Evolutionary conservation across 495 filamentous ascomycete genomes (phyloP), one percentile per base, ranked within the genome.

Genomic region (Ascodesmis nigricans): DNA sequence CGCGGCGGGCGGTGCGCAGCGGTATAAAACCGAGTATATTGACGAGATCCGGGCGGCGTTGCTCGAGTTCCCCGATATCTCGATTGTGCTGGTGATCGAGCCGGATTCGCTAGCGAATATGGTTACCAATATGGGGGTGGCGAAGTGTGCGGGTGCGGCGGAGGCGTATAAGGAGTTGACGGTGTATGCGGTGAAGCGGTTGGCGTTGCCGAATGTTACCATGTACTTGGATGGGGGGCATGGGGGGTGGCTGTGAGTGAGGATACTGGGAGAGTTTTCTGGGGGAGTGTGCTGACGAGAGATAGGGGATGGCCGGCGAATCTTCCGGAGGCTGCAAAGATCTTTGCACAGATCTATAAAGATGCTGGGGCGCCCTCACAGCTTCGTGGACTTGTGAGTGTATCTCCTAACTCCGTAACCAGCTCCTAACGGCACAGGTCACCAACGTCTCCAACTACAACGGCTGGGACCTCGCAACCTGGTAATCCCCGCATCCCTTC

Each of bases 221-320:
- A 78, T 78, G 77, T 83, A 87, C 55, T 44, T 87, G 31, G 78
- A 87, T 49, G 78, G 74, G 36, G 78, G 74, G 53, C 72, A 77
- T 60, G 72, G 64, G 35, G 78, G 78, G 43, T 87, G 77, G 78
- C 36, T 51, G 6, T n/a, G n/a, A n/a, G n/a, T n/a, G n/a, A n/a
- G n/a, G n/a, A n/a, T n/a, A n/a, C n/a, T n/a, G n/a, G n/a, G n/a
- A n/a, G n/a, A n/a, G n/a, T n/a, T n/a, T n/a, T n/a, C n/a, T n/a
- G n/a, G n/a, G n/a, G n/a, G n/a, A n/a, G n/a, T 81, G 36, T n/a
- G n/a, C n/a, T n/a, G n/a, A n/a, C n/a, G n/a, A n/a, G n/a, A n/a
- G n/a, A n/a, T n/a, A n/a, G n/a, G n/a, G 78, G 78, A 44, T 87
- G 78, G 78, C 57, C 69, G 29, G 74, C 67, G 38, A 83, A 87